phyloP scores from a whole-genome alignment of 345 rosid genomes.

The Populus ilicifolia region DNA sequence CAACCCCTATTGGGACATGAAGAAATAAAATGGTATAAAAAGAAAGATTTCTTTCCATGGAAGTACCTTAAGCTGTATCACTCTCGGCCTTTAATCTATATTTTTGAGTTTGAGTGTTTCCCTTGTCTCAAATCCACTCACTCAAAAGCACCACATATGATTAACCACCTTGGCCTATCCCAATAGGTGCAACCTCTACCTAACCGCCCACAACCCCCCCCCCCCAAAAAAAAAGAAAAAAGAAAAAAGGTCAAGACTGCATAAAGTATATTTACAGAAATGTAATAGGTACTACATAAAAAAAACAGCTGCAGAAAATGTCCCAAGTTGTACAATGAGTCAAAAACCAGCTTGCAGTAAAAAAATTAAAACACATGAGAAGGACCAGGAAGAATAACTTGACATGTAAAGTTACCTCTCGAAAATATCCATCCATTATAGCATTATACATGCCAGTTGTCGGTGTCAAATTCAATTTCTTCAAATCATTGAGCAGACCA shows the following conservation, averaged over 20 bases:
- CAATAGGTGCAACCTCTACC: background rate
- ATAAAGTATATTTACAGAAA: background rate
- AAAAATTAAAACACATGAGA: conserved; percentile 3
- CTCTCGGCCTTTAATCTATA: background rate
- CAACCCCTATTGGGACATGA: background rate
- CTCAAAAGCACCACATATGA: background rate
- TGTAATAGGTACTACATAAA: background rate
- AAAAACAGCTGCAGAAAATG: background rate
- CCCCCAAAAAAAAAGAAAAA: background rate
- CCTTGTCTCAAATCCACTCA: background rate
- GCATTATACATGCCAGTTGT: conserved; percentile 64
- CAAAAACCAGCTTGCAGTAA: background rate
- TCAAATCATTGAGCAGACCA: conserved; percentile 54
- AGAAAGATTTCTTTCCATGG: background rate
- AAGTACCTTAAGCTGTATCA: background rate
- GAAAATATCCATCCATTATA: conserved; percentile 73
- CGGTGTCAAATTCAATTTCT: conserved; percentile 54
- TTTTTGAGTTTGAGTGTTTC: background rate
- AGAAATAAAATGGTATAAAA: background rate
- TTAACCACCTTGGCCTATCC: background rate
- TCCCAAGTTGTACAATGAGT: background rate
- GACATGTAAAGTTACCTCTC: conserved; percentile 47
- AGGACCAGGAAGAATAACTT: conserved; percentile 5
- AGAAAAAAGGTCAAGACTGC: background rate
- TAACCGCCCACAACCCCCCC: background rate